Base-by-base conservation (phyloP, 2,329 filamentous ascomycete genomes). In the Zymoseptoria ardabiliae region DNA sequence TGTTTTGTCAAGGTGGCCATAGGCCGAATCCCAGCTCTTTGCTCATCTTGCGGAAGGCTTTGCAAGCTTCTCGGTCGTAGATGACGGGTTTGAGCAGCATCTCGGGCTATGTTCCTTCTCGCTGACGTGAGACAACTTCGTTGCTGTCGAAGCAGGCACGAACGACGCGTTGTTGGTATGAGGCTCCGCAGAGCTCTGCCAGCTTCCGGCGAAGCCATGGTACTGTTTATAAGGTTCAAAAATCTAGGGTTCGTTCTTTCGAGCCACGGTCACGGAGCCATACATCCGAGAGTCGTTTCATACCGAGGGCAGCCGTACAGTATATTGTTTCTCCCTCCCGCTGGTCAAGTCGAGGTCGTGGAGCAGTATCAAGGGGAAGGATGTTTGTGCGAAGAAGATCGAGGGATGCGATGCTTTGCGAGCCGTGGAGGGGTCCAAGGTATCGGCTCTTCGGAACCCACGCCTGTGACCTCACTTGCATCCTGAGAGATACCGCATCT, bases 1-100 rank as follows among this genome's bases (percentile, higher is more conserved):
- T 68, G 69, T 21, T 72, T 66, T 45, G 66, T 65, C 68, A 70
- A 68, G n/a, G 70, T 72, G 9, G 69, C 63, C 65, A 68, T 66
- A 57, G 45, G 50, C 45, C 63, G 59, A 25, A 57, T 45, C 58
- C 58, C 55, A 30, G n/a, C 13, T 45, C 55, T 50, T 28, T 52
- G 30, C 50, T 50, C 11, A 19, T 35, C n/a, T 41, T 41, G 35
- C 35, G 35, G 17, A 11, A 17, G 17, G 17, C 17, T 11, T n/a
- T n/a, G 35, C 35, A 45, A n/a, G 35, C 35, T 17, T 2, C 13
- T n/a, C 17, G 35, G 35, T 45, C 13, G 35, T 13, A 45, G 13
- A 17, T 45, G 13, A 17, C 35, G 35, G 17, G 17, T 13, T 45
- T n/a, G 4, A 45, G 13, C 6, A 17, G 35, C 17, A 45, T 5